phyloP scores from a whole-genome alignment of 148 eudicot genomes.

The Hydrangea macrophylla region DNA sequence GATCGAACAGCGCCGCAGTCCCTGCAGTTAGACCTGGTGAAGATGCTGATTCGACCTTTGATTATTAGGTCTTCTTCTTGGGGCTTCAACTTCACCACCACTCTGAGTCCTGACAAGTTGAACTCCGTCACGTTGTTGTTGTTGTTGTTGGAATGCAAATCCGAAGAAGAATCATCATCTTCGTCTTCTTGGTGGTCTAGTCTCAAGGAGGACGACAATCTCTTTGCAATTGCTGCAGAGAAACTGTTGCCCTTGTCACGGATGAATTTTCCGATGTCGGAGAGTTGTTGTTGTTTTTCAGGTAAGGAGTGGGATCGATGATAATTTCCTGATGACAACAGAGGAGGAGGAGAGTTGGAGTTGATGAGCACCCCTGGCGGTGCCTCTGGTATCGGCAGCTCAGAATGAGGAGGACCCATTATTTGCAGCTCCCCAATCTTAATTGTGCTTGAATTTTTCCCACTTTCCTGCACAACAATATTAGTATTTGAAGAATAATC shows the following conservation, averaged over 20 bases:
- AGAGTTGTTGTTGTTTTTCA: slow-evolving; percentile 29
- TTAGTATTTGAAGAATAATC: too few species aligned
- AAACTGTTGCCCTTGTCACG: slow-evolving; percentile 54
- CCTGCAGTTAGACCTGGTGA: slow-evolving; percentile 84
- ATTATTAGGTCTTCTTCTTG: slow-evolving; percentile 19
- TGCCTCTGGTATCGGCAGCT: slow-evolving; percentile 61
- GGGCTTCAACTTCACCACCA: slow-evolving; percentile 49
- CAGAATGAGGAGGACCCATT: slow-evolving; percentile 47
- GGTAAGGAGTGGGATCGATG: slow-evolving; percentile 23
- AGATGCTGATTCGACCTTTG: slow-evolving; percentile 76
- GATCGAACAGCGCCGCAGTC: slow-evolving; percentile 78
- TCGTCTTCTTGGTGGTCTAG: slow-evolving; percentile 18
- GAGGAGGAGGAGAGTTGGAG: too few species aligned
- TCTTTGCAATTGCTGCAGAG: slow-evolving; percentile 52
- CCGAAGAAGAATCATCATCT: too few species aligned
- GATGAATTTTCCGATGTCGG: slow-evolving; percentile 67
- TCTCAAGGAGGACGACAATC: slow-evolving; percentile 38
- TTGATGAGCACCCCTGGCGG: slow-evolving; percentile 45
- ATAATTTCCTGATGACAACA: background rate
- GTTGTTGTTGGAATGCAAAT: too few species aligned
- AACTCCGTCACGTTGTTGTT: slow-evolving; percentile 73
- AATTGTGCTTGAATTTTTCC: too few species aligned
- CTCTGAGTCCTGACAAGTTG: slow-evolving; percentile 61
- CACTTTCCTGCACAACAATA: too few species aligned
- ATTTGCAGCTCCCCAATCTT: too few species aligned